A percentile compares a stretch with the other conserved stretches of the same genome.
Conservation (phyloP, 257 asterid genomes). For the Capsicum rhomboideum region DNA sequence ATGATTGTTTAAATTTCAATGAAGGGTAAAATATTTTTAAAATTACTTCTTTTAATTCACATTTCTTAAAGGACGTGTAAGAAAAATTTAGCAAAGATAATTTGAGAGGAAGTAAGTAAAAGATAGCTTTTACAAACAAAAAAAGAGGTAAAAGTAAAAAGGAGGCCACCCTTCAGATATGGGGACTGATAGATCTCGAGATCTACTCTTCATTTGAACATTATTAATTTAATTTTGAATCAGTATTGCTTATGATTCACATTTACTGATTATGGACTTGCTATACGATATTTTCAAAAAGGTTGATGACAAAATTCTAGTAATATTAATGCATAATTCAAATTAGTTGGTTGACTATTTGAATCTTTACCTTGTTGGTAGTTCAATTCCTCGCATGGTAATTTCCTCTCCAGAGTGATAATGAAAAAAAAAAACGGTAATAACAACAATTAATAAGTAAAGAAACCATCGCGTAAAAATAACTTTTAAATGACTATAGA, state of each 20-base stretch:
- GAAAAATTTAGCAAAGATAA: neutral
- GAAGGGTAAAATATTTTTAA: neutral
- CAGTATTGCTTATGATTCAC: neutral
- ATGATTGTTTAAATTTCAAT: neutral
- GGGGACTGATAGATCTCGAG: conserved; percentile 2
- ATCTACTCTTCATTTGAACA: neutral
- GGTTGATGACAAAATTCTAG: neutral
- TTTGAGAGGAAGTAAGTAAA: neutral
- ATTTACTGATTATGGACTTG: neutral
- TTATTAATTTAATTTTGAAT: neutral
- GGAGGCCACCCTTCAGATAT: neutral
- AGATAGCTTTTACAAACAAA: neutral
- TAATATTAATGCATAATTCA: neutral
- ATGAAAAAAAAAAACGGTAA: too few species aligned
- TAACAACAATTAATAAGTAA: too few species aligned
- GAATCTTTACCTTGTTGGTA: too few species aligned
- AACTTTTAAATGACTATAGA: too few species aligned
- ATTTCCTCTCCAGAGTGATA: too few species aligned
- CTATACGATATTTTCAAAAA: neutral
- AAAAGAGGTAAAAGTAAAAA: neutral
- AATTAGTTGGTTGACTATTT: too few species aligned
- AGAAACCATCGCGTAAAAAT: too few species aligned
- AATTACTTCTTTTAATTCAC: too few species aligned
- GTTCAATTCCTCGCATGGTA: too few species aligned
- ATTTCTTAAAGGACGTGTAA: too few species aligned